Conservation (phyloP, 805 yeast species). For the Jamesozyma piceae region DNA sequence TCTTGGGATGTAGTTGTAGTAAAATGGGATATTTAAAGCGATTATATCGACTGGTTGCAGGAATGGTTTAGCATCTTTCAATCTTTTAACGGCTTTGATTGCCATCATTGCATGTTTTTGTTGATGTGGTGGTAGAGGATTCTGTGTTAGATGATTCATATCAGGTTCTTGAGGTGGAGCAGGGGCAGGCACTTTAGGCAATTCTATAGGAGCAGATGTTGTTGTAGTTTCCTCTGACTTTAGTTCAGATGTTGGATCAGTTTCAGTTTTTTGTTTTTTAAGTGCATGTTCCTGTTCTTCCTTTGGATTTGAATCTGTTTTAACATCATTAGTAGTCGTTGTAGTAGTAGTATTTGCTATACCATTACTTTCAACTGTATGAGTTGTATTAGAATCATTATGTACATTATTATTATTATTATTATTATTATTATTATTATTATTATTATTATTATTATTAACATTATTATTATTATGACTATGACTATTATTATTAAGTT, state of each 20-base stretch:
- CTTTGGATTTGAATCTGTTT: not conserved
- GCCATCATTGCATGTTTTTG: constrained; percentile 67
- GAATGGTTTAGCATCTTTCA: constrained; percentile 90
- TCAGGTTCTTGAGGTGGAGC: constrained; percentile 68
- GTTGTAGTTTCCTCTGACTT: not conserved
- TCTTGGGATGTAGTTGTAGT: constrained; percentile 67
- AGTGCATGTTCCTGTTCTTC: not conserved
- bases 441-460: no score
- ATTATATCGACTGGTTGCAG: constrained; percentile 82
- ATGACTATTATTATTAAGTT: not conserved
- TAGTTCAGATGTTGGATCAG: not conserved
- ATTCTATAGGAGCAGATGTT: not conserved
- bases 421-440: no score
- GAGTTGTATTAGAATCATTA: not conserved
- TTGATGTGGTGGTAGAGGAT: constrained; percentile 78
- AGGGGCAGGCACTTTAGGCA: constrained; percentile 48
- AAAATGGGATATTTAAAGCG: constrained; percentile 82
- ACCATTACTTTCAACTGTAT: no score
- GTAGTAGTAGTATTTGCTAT: not conserved
- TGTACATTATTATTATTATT: not conserved
- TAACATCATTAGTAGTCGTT: not conserved
- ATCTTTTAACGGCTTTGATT: constrained; percentile 75
- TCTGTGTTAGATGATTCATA: constrained; percentile 52
- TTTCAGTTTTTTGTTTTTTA: not conserved
- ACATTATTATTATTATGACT: no score